A percentile compares a stretch with the other conserved stretches of the same genome.
Conservation (phyloP, 2,329 filamentous ascomycete species). For the Mariannaea elegans region DNA sequence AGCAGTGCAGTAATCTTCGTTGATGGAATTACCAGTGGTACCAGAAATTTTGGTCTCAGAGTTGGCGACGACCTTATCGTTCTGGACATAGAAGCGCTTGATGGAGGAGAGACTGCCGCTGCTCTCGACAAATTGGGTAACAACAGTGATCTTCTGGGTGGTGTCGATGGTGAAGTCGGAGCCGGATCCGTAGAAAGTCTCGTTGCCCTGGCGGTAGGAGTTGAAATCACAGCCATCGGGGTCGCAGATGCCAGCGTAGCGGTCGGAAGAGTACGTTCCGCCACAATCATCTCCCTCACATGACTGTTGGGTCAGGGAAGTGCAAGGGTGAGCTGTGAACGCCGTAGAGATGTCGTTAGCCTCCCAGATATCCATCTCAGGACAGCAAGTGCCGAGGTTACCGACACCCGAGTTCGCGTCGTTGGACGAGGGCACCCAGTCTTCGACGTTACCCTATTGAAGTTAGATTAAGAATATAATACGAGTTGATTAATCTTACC, state of each 20-base stretch:
- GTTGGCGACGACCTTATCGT: slow-evolving; percentile 66
- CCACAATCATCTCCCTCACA: slow-evolving; percentile 62
- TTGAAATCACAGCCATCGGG: slow-evolving; percentile 77
- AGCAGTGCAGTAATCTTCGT: slow-evolving; percentile 63
- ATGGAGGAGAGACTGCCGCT: slow-evolving; percentile 66
- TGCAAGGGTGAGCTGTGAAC: slow-evolving; percentile 71
- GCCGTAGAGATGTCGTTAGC: slow-evolving; percentile 71
- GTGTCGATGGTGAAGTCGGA: slow-evolving; percentile 66
- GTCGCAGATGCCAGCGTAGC: slow-evolving; percentile 71
- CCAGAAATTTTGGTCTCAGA: slow-evolving; percentile 50
- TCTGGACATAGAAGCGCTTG: slow-evolving; percentile 71
- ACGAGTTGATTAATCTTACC: slow-evolving; percentile 36
- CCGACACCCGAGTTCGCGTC: slow-evolving; percentile 64
- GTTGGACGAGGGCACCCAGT: slow-evolving; percentile 58
- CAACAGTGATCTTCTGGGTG: slow-evolving; percentile 66
- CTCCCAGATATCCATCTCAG: slow-evolving; percentile 70
- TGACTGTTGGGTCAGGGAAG: slow-evolving; percentile 54
- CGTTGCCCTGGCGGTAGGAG: slow-evolving; percentile 70
- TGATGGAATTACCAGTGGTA: slow-evolving; percentile 58
- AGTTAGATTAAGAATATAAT: slow-evolving; percentile 22
- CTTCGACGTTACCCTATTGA: slow-evolving; percentile 56
- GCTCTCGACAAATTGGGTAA: slow-evolving; percentile 67
- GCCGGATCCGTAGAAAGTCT: slow-evolving; percentile 67
- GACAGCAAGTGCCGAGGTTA: slow-evolving; percentile 63
- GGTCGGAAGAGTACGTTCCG: slow-evolving; percentile 58